Evolutionary conservation across 2,329 filamentous ascomycete species (phyloP), one percentile per base, ranked within the genome.

Genomic region (Colletotrichum orchidophilum): DNA sequence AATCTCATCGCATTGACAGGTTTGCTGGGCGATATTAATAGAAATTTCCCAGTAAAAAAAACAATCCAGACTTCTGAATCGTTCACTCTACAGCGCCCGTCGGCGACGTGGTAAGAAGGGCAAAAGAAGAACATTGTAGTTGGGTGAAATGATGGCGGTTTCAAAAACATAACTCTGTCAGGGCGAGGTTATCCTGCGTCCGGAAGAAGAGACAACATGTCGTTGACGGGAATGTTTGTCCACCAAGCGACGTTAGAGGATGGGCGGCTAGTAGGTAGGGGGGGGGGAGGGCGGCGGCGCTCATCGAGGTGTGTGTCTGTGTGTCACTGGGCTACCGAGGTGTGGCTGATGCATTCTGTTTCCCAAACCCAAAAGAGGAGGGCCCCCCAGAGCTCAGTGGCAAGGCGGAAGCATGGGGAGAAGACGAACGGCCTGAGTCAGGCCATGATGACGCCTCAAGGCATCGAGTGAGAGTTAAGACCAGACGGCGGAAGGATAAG

Each of bases 391-490:
- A 42, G 33, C 21, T 15, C 50, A 50, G 18, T n/a, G 18, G 49
- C 29, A n/a, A 24, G 39, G 21, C 21, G 50, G 50, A 33, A 58
- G 63, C 18, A 42, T 35, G 63, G 39, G 31, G 39, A 63, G 27
- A 46, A 42, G 58, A 35, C 58, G 39, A 68, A 63, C 15, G 68
- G 53, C 26, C 29, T 49, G 27, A 39, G 66, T 71, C 71, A 70
- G 66, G 58, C 71, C 67, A 73, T 63, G 53, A 73, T 73, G 71
- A 71, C 71, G 70, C 70, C 61, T 46, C 42, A 24, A 58, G 66
- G 70, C 70, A 33, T 66, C 39, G 57, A 68, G n/a, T 31, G 57
- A 68, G 50, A 67, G 54, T 59, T 33, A 54, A 61, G 57, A 49
- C 46, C 31, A n/a, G 63, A 21, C 55, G 31, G 39, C 55, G 35